A percentile compares a stretch with the other conserved stretches of the same genome.
Evolutionary conservation across 352 stramenopile species (phyloP).

Genomic region (Pythium phragmiticola): DNA sequence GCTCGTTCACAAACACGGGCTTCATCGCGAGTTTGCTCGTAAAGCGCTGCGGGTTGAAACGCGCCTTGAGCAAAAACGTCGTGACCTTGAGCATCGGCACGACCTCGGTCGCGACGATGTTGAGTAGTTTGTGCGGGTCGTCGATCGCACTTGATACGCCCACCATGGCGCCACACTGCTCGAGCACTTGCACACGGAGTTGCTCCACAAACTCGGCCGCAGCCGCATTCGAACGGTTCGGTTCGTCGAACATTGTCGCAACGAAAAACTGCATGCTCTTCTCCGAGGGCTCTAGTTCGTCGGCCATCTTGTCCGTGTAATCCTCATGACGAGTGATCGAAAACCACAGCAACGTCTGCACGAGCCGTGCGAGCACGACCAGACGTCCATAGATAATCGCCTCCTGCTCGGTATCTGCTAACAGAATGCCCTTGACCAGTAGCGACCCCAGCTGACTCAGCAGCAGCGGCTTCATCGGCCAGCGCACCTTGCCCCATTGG

Average conservation of each 20-base stretch:
- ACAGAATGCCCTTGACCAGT: conserved; percentile 65
- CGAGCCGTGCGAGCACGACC: conserved; percentile 62
- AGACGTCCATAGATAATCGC: conserved; percentile 61
- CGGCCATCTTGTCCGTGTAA: conserved; percentile 61
- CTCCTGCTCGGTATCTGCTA: conserved; percentile 54
- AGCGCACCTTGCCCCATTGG: conserved; percentile 79
- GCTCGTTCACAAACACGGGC: conserved; percentile 56
- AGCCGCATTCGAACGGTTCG: conserved; percentile 14
- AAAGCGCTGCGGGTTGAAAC: conserved; percentile 18
- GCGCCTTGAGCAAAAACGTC: conserved; percentile 61
- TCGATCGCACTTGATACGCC: conserved; percentile 1
- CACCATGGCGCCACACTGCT: conserved; percentile 19
- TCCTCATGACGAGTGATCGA: conserved; percentile 54
- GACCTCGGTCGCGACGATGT: conserved; percentile 74
- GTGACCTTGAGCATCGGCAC: conserved; percentile 68
- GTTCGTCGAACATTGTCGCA: conserved; percentile 40
- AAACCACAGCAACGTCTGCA: conserved; percentile 82
- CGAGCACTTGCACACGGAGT: conserved; percentile 21
- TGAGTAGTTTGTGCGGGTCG: conserved; percentile 55
- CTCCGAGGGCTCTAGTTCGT: conserved; percentile 50
- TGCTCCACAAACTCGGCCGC: conserved; percentile 19
- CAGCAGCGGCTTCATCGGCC: conserved; percentile 72
- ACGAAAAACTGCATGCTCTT: conserved; percentile 58
- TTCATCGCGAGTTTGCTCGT: conserved; percentile 31
- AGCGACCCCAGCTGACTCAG: conserved; percentile 73